Evolutionary conservation across 73 alveolate genomes (phyloP).

Genomic region (Blepharisma japonicum): DNA sequence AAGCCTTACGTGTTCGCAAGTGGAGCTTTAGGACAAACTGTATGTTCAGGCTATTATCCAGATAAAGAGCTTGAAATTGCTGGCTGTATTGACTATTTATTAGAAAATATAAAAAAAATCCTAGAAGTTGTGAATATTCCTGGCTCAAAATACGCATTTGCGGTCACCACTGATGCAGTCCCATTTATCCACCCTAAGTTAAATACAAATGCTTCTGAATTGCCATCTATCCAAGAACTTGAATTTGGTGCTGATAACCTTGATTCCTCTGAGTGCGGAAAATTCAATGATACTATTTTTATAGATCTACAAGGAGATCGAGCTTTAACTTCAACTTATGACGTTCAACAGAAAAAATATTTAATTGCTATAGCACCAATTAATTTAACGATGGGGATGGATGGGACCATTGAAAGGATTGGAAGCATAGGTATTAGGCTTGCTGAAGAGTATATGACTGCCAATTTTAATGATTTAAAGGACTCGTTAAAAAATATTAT

Average conservation of each 20-base stretch:
- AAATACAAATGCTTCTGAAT: neutral
- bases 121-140: neutral
- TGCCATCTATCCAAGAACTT: no score
- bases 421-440: neutral
- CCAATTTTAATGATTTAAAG: neutral
- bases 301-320: neutral
- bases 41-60: neutral
- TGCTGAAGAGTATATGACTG: slow-evolving; percentile 6
- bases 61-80: neutral
- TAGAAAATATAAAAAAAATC: neutral
- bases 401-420: neutral
- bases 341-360: neutral
- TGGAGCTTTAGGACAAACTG: neutral
- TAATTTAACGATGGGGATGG: neutral
- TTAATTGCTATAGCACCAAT: slow-evolving; percentile 1
- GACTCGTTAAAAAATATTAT: neutral
- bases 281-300: neutral
- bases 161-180: neutral
- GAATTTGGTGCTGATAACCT: no score
- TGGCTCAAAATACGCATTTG: slow-evolving; percentile 1
- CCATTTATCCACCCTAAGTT: slow-evolving; percentile 1
- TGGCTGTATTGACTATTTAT: neutral
- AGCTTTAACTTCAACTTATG: neutral
- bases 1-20: slow-evolving; percentile 22
- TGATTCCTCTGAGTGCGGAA: no score